Conservation (phyloP, 2,329 filamentous ascomycete species). For the Lasiodiplodia hormozganensis region DNA sequence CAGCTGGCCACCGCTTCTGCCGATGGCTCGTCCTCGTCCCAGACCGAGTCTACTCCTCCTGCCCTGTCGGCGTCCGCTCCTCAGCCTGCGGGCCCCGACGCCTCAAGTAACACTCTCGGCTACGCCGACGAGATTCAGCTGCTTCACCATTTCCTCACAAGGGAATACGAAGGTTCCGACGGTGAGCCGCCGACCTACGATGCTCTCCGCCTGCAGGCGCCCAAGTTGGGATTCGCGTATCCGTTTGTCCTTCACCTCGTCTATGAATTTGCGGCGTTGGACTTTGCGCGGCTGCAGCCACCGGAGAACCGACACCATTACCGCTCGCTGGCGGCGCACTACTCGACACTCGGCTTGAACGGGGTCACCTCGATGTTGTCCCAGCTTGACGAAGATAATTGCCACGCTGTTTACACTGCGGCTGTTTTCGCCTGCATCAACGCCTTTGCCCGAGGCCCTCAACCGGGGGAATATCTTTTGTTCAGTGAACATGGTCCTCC, state of each 20-base stretch:
- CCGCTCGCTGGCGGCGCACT: background rate
- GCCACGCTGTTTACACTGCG: conserved; percentile 5
- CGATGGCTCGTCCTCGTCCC: background rate
- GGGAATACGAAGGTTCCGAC: background rate
- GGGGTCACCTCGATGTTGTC: background rate
- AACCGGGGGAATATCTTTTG: conserved; percentile 1
- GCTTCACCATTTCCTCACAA: background rate
- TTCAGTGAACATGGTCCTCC: conserved; percentile 4
- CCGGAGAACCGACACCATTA: background rate
- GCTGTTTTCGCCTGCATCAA: conserved; percentile 11
- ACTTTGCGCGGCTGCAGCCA: conserved; percentile 1
- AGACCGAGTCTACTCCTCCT: background rate
- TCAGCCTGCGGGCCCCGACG: background rate
- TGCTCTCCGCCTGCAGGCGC: conserved; percentile 6
- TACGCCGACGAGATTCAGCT: background rate
- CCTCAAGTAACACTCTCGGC: background rate
- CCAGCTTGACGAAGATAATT: background rate
- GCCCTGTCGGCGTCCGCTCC: background rate
- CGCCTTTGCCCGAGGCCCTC: conserved; percentile 1
- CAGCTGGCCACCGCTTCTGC: conserved; percentile 19
- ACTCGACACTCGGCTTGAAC: background rate
- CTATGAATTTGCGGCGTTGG: conserved; percentile 6
- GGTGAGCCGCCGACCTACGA: background rate
- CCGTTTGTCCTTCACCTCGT: background rate
- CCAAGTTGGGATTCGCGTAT: conserved; percentile 1